phyloP scores from a whole-genome alignment of 768 basidiomycete species.

The Hypsizygus marmoreus region DNA sequence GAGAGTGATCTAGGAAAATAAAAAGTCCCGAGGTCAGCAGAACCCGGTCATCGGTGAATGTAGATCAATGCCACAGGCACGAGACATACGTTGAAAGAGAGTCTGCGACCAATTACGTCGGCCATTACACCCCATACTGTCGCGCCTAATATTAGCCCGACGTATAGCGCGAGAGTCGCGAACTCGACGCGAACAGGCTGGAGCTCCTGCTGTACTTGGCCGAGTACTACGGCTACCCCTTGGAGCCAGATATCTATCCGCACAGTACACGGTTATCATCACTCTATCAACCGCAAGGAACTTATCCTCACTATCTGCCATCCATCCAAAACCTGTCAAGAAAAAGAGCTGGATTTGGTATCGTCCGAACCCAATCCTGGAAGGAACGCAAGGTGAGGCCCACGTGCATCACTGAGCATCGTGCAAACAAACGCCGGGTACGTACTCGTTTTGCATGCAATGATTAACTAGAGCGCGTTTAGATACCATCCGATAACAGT shows the following conservation, averaged over 20 bases:
- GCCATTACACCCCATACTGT: conserved; percentile 50
- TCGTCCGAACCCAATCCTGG: conserved; percentile 50
- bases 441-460: conserved; percentile 47
- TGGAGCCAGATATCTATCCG: conserved; percentile 48
- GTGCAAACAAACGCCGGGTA: conserved; percentile 1
- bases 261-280: neutral
- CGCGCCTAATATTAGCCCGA: conserved; percentile 51
- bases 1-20: conserved; percentile 24
- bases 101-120: conserved; percentile 47
- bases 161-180: conserved; percentile 47
- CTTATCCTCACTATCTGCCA: conserved; percentile 45
- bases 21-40: neutral
- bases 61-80: neutral
- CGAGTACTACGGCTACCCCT: conserved; percentile 46
- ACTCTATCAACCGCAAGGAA: neutral
- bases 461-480: conserved; percentile 37
- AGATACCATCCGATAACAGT: neutral
- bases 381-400: neutral
- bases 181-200: conserved; percentile 45
- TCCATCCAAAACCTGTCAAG: conserved; percentile 50
- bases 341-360: conserved; percentile 51
- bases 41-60: too few relatives aligned
- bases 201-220: conserved; percentile 44
- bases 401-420: neutral
- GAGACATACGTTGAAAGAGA: conserved; percentile 42